Evolutionary conservation across 2,329 filamentous ascomycete species (phyloP).

Genomic region (Cylindrodendrum hubeiense): DNA sequence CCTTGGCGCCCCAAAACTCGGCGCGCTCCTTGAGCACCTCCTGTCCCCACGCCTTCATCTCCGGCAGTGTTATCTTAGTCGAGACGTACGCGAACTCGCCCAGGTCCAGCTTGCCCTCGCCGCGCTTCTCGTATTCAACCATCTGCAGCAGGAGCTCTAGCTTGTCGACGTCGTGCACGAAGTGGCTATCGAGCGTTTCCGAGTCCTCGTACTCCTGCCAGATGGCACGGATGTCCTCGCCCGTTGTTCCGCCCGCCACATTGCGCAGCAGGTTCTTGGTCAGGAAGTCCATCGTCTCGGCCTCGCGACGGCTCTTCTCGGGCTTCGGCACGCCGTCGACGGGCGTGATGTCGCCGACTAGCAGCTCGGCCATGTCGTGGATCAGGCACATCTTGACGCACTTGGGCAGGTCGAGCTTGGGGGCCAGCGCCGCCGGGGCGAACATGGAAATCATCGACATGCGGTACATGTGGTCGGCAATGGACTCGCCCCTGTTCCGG

Average conservation of each 20-base stretch:
- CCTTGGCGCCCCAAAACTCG: constrained; percentile 73
- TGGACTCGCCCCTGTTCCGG: constrained; percentile 80
- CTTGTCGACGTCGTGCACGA: constrained; percentile 98
- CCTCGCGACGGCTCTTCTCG: constrained; percentile 91
- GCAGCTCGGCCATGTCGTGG: constrained; percentile 96
- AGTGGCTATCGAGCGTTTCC: constrained; percentile 84
- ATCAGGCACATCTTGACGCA: constrained; percentile 97
- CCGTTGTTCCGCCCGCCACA: constrained; percentile 78
- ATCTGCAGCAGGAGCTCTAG: constrained; percentile 95
- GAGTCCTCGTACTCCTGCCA: constrained; percentile 98
- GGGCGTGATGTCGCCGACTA: constrained; percentile 97
- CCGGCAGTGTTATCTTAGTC: constrained; percentile 77
- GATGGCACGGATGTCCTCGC: constrained; percentile 78
- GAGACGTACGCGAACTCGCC: constrained; percentile 89
- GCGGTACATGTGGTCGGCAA: constrained; percentile 99
- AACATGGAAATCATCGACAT: constrained; percentile 98
- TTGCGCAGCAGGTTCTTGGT: constrained; percentile 78
- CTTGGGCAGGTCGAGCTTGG: constrained; percentile 79
- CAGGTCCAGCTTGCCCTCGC: constrained; percentile 76
- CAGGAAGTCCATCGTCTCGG: constrained; percentile 92
- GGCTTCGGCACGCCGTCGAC: constrained; percentile 86
- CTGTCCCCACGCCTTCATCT: constrained; percentile 84
- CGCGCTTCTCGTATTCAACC: constrained; percentile 90
- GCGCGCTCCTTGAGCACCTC: constrained; percentile 83
- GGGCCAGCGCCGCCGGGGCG: constrained; percentile 79